These are phyloP conservation scores for Datisca glomerata DNA, from an alignment of 306 rosid species.

Conservation along the genomic window DNA sequence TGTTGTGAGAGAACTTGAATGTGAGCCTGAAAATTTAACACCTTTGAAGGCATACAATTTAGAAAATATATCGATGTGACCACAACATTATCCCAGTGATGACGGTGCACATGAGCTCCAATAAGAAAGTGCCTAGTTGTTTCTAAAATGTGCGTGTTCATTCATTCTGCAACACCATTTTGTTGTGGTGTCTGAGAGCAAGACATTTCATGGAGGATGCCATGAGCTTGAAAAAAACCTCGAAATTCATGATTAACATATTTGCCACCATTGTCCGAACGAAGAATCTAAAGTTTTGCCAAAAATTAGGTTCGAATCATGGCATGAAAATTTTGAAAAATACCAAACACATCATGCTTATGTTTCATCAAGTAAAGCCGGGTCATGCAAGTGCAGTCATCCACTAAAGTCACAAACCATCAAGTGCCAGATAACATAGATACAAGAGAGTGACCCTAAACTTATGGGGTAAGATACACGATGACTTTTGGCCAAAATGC, in stretches of 20 bases:
- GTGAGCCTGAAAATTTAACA: background rate
- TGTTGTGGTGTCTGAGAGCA: constrained; percentile 10
- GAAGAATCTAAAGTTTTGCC: background rate
- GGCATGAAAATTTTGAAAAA: background rate
- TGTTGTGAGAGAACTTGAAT: background rate
- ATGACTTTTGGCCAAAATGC: background rate
- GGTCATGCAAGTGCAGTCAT: background rate
- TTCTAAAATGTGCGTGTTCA: background rate
- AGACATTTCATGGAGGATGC: constrained; percentile 10
- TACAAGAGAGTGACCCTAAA: background rate
- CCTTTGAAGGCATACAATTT: background rate
- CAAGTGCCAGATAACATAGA: background rate
- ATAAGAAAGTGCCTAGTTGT: background rate
- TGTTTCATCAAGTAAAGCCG: background rate
- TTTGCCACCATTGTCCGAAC: constrained; percentile 10
- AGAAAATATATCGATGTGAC: background rate
- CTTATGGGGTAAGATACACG: background rate
- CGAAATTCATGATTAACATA: constrained; percentile 2
- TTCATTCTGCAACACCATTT: background rate
- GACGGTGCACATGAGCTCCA: background rate
- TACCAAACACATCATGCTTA: background rate
- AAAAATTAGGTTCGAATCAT: constrained; percentile 5
- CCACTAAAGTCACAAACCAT: background rate
- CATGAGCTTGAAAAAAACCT: background rate
- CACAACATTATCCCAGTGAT: background rate